Conservation (phyloP, 495 filamentous ascomycete genomes). For the Venustampulla echinocandica region DNA sequence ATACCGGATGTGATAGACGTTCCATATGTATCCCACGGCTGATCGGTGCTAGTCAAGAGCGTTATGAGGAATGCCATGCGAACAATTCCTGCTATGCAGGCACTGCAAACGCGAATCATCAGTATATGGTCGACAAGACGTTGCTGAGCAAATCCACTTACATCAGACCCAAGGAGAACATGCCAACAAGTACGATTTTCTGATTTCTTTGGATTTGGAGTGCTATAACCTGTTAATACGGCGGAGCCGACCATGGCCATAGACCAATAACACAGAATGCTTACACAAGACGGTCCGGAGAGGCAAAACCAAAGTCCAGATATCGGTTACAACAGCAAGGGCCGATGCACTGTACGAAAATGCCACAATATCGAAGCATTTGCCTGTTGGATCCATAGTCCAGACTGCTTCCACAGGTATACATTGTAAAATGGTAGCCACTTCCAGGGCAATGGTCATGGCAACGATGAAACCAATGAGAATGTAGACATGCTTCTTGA, state of each 20-base stretch:
- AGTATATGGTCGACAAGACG: neutral
- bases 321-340: neutral
- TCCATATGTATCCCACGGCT: neutral
- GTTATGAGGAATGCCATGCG: neutral
- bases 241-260: neutral
- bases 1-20: neutral
- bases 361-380: neutral
- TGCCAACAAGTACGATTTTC: neutral
- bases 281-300: neutral
- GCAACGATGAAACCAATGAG: neutral
- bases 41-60: neutral
- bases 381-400: neutral
- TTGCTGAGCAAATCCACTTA: neutral
- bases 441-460: neutral
- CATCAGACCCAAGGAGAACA: constrained; percentile 1
- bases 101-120: neutral
- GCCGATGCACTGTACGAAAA: neutral
- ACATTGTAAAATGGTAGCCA: neutral
- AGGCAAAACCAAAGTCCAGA: neutral
- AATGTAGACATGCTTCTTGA: neutral
- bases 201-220: neutral
- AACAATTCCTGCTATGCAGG: neutral
- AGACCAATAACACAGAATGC: neutral
- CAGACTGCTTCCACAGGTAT: neutral
- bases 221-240: neutral